Conservation (phyloP, 495 filamentous ascomycete genomes). For the Penicillium odoratum region DNA sequence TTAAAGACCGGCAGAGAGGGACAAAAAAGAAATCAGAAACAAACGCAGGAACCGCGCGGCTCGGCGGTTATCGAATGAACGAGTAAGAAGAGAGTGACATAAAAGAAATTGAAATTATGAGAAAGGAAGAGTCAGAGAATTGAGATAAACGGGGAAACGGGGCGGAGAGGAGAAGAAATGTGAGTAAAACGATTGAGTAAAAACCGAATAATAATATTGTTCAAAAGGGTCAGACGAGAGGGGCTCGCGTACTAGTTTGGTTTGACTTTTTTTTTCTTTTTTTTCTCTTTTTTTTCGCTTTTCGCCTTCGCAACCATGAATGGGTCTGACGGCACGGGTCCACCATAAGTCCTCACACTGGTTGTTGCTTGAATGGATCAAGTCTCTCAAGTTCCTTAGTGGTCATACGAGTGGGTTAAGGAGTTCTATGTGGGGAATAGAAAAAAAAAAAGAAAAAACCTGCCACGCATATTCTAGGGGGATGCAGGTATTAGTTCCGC, state of each 20-base stretch:
- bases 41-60: slow-evolving; percentile 51
- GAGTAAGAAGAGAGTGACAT: slow-evolving; percentile 42
- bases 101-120: slow-evolving; percentile 46
- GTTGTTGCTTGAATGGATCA: slow-evolving; percentile 3
- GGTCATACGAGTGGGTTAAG: slow-evolving; percentile 1
- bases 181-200: slow-evolving; percentile 41
- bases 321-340: slow-evolving; percentile 22
- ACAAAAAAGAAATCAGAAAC: slow-evolving; percentile 13
- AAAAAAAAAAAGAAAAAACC: background rate
- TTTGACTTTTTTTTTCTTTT: slow-evolving; percentile 21
- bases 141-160: slow-evolving; percentile 26
- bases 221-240: slow-evolving; percentile 19
- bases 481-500: slow-evolving; percentile 8
- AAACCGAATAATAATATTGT: slow-evolving; percentile 25
- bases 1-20: slow-evolving; percentile 6
- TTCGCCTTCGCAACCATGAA: slow-evolving; percentile 13
- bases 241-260: slow-evolving; percentile 15
- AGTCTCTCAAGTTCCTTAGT: background rate
- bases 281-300: slow-evolving; percentile 12
- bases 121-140: slow-evolving; percentile 38
- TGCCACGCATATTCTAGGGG: background rate
- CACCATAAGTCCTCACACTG: slow-evolving; percentile 14
- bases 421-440: background rate
- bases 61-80: slow-evolving; percentile 42
- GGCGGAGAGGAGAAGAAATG: slow-evolving; percentile 25